Evolutionary conservation across 1,139 yeast species (phyloP), one percentile per base, ranked within the genome.

Genomic region (Suhomyces atakaporum): DNA sequence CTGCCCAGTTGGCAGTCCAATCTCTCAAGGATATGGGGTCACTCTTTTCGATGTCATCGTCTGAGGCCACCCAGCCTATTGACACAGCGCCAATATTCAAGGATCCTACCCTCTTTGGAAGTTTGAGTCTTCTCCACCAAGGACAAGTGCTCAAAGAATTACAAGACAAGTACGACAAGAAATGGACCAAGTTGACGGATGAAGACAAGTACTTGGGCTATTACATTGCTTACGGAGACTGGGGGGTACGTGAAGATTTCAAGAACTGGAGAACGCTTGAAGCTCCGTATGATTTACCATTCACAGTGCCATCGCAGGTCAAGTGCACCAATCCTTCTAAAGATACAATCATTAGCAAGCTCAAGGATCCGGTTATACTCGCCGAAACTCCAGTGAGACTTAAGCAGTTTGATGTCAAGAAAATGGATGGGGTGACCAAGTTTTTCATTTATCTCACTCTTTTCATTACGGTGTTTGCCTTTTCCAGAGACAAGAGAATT

Each of bases 221-320:
- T 50, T 80, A 68, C 58, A 71, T 80, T 29, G 71, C 80, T 0
- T 81, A 79, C 54, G 86, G 85, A 2, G 66, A 79, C 42, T 77
- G 83, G 75, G 87, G 84, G 0, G 77, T 73, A 1, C 66, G 87
- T 42, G 83, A 78, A 38, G 73, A 76, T 11, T 77, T 80, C 43
- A 60, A 61, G 29, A 67, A 68, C 39, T 63, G 81, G 65, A 59
- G 60, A 29, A 58, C 63, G 1, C 46, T 51, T 31, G 63, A 58
- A 15, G 61, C 67, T 1, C 81, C 82, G 2, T 65, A 58, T 30
- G 87, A 81, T 53, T 60, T 80, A 33, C 84, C 85, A 2, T 81
- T 80, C 47, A 53, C 52, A n/a, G 44, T 63, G 7, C 78, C 79
- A 2, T 57, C 73, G 3, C 45, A 62, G 34, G 19, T 55, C 20